Evolutionary conservation across 192 early-diverging fungal species (phyloP).

Genomic region (Backusella sp.): DNA sequence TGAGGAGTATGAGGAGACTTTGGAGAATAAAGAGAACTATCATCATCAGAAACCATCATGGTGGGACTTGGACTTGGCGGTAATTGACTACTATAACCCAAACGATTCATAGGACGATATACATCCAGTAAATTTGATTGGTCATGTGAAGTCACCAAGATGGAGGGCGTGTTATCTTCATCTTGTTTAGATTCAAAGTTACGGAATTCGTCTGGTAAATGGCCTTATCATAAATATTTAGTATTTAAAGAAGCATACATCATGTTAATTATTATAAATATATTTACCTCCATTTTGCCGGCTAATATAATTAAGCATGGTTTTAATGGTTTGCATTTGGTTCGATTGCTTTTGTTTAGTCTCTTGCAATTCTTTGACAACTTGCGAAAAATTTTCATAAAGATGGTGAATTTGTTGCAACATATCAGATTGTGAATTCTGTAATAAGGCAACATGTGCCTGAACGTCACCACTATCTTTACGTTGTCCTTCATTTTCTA

Average conservation of each 20-base stretch:
- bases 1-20: constrained; percentile 15
- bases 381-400: constrained; percentile 69
- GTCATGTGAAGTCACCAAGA: constrained; percentile 25
- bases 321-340: constrained; percentile 65
- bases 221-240: constrained; percentile 23
- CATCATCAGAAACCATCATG: constrained; percentile 23
- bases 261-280: not conserved
- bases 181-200: not conserved
- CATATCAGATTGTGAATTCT: constrained; percentile 73
- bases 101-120: constrained; percentile 8
- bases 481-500: constrained; percentile 74
- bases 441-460: constrained; percentile 71
- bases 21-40: constrained; percentile 19
- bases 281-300: constrained; percentile 31
- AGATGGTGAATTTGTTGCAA: constrained; percentile 69
- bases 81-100: not conserved
- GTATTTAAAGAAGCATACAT: constrained; percentile 56
- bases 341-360: constrained; percentile 63
- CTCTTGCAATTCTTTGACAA: constrained; percentile 70
- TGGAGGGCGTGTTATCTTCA: constrained; percentile 8
- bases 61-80: constrained; percentile 28
- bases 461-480: constrained; percentile 71
- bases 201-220: not conserved
- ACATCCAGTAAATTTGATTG: not conserved
- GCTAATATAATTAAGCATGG: constrained; percentile 61